Evolutionary conservation across 371 early-diverging fungal species (phyloP).

Genomic region (Rhizomucor miehei): DNA sequence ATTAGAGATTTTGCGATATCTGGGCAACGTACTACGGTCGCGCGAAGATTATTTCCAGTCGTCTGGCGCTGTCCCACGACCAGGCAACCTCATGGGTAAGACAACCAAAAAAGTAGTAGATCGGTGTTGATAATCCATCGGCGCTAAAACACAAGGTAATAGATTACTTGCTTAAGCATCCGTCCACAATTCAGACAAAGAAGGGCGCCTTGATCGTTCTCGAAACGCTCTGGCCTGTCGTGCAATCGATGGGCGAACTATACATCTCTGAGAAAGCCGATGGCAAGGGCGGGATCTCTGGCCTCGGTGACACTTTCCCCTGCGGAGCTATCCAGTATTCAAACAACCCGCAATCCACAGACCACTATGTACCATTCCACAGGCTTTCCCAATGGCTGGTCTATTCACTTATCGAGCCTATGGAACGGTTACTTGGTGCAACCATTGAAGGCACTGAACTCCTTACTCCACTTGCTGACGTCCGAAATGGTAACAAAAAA

Average conservation of each 20-base stretch:
- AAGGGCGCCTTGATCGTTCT: conserved; percentile 56
- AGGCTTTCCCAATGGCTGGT: conserved; percentile 93
- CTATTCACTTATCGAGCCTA: conserved; percentile 88
- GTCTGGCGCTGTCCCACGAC: conserved; percentile 55
- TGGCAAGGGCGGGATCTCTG: conserved; percentile 53
- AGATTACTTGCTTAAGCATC: conserved; percentile 42
- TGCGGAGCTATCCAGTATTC: conserved; percentile 37
- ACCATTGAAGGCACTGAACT: conserved; percentile 64
- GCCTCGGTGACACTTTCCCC: conserved; percentile 89
- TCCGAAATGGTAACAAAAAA: conserved; percentile 79
- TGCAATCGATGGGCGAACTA: conserved; percentile 54
- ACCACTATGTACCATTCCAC: conserved; percentile 76
- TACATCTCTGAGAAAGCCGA: conserved; percentile 56
- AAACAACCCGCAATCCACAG: conserved; percentile 17
- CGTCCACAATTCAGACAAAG: conserved; percentile 41
- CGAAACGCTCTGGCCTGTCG: conserved; percentile 77
- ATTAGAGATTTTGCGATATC: conserved; percentile 61
- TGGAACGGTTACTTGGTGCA: conserved; percentile 61
- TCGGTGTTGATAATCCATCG: not conserved
- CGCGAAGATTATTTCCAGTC: conserved; percentile 44
- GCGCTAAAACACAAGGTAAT: conserved; percentile 4
- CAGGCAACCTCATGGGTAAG: conserved; percentile 82
- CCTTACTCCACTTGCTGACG: conserved; percentile 89
- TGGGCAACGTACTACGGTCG: conserved; percentile 51
- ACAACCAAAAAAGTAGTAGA: conserved; percentile 10